Evolutionary conservation across 768 basidiomycete genomes (phyloP).

Genomic region (Russula lepida): DNA sequence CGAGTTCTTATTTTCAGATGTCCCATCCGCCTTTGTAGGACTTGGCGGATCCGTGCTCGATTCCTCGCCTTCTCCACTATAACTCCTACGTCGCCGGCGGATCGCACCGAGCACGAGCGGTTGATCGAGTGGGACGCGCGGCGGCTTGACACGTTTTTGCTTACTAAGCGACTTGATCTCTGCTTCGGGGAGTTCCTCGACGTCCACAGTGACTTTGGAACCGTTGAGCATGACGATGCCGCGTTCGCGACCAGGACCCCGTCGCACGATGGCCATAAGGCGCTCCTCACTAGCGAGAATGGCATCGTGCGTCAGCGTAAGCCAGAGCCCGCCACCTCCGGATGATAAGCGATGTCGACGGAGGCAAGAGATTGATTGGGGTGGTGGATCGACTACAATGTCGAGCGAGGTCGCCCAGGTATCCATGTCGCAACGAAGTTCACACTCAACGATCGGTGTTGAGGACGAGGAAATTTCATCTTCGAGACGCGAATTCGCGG

Average conservation of each 20-base stretch:
- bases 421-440: constrained; percentile 86
- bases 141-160: constrained; percentile 80
- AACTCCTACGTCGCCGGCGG: constrained; percentile 50
- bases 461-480: constrained; percentile 23
- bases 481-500: constrained; percentile 14
- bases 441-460: constrained; percentile 68
- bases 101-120: constrained; percentile 74
- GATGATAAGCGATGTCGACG: constrained; percentile 79
- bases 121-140: constrained; percentile 86
- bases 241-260: constrained; percentile 62
- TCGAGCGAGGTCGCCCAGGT: constrained; percentile 80
- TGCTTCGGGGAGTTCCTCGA: constrained; percentile 78
- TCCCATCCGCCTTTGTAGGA: constrained; percentile 8
- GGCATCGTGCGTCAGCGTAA: constrained; percentile 83
- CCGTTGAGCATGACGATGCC: constrained; percentile 87
- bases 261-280: constrained; percentile 63
- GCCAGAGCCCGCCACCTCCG: constrained; percentile 89
- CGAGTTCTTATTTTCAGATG: constrained; percentile 21
- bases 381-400: constrained; percentile 89
- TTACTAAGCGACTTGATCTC: constrained; percentile 79
- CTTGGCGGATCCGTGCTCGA: constrained; percentile 16
- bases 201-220: constrained; percentile 71
- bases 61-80: constrained; percentile 45
- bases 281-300: constrained; percentile 71
- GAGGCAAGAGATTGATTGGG: constrained; percentile 71